phyloP scores from a whole-genome alignment of 2,329 filamentous ascomycete genomes.

The Neonectria hederae region DNA sequence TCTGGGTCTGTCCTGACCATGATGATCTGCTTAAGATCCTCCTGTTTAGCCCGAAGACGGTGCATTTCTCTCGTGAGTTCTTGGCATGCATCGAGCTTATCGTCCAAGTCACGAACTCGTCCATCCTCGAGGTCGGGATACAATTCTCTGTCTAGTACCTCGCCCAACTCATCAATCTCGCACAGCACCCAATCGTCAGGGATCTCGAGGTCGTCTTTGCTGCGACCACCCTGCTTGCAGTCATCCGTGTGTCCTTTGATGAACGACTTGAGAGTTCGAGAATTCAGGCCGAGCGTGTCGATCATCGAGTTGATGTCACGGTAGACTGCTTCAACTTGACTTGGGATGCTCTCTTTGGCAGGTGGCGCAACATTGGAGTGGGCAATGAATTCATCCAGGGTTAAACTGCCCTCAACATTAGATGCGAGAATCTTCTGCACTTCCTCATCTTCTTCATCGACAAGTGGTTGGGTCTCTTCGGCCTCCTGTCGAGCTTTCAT shows the following conservation, averaged over 20 bases:
- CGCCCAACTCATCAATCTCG: conserved; percentile 76
- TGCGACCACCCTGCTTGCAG: conserved; percentile 63
- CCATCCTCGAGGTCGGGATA: conserved; percentile 71
- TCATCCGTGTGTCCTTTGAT: conserved; percentile 73
- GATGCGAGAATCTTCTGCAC: conserved; percentile 70
- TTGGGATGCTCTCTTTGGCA: conserved; percentile 66
- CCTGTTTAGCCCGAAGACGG: conserved; percentile 77
- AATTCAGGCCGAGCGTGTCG: conserved; percentile 88
- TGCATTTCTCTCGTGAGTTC: conserved; percentile 75
- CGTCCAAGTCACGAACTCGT: conserved; percentile 72
- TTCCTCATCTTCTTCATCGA: conserved; percentile 76
- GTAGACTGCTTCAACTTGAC: conserved; percentile 74
- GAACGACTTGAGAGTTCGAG: conserved; percentile 70
- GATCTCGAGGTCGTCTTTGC: conserved; percentile 73
- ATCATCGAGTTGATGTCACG: conserved; percentile 94
- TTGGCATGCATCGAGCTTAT: conserved; percentile 74
- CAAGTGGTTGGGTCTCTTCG: conserved; percentile 65
- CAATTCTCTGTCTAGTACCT: conserved; percentile 72
- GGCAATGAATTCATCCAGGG: conserved; percentile 74
- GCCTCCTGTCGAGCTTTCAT: conserved; percentile 64
- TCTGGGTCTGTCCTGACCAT: conserved; percentile 74
- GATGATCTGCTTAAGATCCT: conserved; percentile 81
- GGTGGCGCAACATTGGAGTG: conserved; percentile 64
- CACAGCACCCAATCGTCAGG: conserved; percentile 77
- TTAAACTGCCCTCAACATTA: conserved; percentile 68